Evolutionary conservation across 305 asterid genomes (phyloP).

Genomic region (Solanum hybrid): DNA sequence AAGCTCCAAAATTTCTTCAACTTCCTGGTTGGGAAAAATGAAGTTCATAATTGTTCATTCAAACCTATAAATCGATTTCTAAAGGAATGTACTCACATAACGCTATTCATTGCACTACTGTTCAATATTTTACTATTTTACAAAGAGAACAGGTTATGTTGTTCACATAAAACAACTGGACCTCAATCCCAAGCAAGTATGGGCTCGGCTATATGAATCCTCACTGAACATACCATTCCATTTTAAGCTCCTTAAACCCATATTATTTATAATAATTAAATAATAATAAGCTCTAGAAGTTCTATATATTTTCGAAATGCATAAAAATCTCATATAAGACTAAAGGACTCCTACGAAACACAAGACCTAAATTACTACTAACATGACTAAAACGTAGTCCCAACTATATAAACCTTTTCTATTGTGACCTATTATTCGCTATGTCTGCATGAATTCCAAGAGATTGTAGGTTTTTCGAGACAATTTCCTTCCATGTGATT

Average conservation of each 20-base stretch:
- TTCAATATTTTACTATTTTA: not conserved
- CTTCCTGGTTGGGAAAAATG: conserved; percentile 58
- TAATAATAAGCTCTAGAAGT: not conserved
- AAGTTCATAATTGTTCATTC: conserved; percentile 1
- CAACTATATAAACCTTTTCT: not conserved
- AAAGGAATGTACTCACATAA: conserved; percentile 7
- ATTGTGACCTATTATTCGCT: not conserved
- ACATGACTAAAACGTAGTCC: not conserved
- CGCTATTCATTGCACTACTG: not conserved
- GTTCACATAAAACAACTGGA: not conserved
- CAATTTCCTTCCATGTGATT: not conserved
- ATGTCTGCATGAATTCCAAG: not conserved
- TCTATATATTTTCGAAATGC: not conserved
- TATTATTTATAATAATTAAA: not conserved
- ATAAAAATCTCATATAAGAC: not conserved
- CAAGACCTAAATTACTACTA: not conserved
- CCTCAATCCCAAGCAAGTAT: not conserved
- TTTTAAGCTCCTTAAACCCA: not conserved
- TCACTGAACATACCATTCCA: not conserved
- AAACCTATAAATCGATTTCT: not conserved
- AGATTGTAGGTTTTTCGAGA: not conserved
- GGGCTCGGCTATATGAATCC: not conserved
- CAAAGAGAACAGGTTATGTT: not conserved
- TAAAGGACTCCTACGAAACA: not conserved
- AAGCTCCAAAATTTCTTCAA: conserved; percentile 98